Evolutionary conservation across 805 yeast species (phyloP).

Genomic region (Yamadazyma paraphyllophila): DNA sequence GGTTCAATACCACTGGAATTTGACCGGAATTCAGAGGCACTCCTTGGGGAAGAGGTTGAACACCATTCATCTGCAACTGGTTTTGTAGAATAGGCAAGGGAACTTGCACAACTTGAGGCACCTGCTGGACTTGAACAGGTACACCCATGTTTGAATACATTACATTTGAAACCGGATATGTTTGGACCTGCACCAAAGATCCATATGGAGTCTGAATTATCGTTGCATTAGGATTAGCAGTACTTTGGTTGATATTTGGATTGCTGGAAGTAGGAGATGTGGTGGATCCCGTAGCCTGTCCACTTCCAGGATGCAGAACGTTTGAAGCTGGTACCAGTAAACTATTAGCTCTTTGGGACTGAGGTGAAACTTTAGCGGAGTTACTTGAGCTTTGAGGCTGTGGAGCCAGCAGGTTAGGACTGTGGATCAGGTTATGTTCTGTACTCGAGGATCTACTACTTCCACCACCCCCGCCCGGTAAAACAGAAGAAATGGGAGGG

Average conservation of each 20-base stretch:
- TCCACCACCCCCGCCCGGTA: not conserved
- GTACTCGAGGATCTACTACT: not conserved
- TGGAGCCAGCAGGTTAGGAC: not conserved
- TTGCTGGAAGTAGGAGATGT: not conserved
- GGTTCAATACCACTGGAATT: constrained; percentile 6
- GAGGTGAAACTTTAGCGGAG: not conserved
- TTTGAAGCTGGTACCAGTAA: not conserved
- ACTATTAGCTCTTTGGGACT: constrained; percentile 2
- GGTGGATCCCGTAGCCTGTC: not conserved
- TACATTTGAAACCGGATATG: constrained; percentile 14
- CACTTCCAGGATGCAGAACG: not conserved
- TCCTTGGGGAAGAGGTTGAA: constrained; percentile 1
- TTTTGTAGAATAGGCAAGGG: constrained; percentile 15
- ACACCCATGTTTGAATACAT: constrained; percentile 15
- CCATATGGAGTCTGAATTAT: constrained; percentile 27
- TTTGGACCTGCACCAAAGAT: constrained; percentile 24
- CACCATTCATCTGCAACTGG: constrained; percentile 10
- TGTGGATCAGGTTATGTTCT: not conserved
- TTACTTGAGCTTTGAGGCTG: not conserved
- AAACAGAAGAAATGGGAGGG: constrained; percentile 7
- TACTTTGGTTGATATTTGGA: constrained; percentile 4
- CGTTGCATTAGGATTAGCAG: constrained; percentile 5
- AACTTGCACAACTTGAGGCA: constrained; percentile 16
- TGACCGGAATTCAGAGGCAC: not conserved
- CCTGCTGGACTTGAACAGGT: constrained; percentile 14